These are phyloP conservation scores for Tremella fuciformis DNA, from an alignment of 768 basidiomycete species.

Conservation along the genomic window DNA sequence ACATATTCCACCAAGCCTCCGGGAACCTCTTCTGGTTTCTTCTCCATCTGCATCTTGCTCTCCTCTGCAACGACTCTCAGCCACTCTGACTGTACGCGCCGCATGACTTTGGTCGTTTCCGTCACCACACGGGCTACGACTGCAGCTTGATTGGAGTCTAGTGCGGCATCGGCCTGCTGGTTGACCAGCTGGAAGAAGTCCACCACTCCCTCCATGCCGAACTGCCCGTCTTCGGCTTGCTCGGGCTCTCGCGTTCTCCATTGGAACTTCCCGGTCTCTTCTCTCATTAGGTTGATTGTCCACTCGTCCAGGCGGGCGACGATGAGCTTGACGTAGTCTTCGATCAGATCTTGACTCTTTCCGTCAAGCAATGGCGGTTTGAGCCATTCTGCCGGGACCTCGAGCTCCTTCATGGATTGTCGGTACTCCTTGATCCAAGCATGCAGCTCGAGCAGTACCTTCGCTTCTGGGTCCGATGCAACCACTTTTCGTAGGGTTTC, in stretches of 20 bases:
- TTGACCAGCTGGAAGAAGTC: constrained; percentile 99
- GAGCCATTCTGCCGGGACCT: constrained; percentile 72
- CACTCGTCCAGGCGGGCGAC: constrained; percentile 95
- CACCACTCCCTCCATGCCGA: constrained; percentile 85
- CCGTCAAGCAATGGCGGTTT: constrained; percentile 91
- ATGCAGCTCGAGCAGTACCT: constrained; percentile 75
- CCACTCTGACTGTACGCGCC: constrained; percentile 83
- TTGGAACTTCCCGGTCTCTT: constrained; percentile 79
- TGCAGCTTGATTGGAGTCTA: constrained; percentile 91
- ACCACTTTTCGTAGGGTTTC: constrained; percentile 67
- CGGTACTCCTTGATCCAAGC: constrained; percentile 96
- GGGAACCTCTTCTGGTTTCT: constrained; percentile 69
- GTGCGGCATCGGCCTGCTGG: constrained; percentile 81
- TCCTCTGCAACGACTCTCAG: constrained; percentile 75
- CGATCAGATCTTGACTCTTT: constrained; percentile 86
- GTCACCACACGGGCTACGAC: constrained; percentile 86
- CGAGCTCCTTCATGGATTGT: constrained; percentile 89
- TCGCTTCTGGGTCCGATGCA: constrained; percentile 77
- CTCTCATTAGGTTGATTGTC: constrained; percentile 88
- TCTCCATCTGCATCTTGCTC: constrained; percentile 79
- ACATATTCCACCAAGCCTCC: constrained; percentile 92
- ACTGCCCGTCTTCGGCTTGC: constrained; percentile 79
- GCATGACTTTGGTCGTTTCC: constrained; percentile 86
- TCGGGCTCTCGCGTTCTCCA: constrained; percentile 82
- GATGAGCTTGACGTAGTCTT: constrained; percentile 91